Evolutionary conservation across 805 yeast species (phyloP), one percentile per base, ranked within the genome.

Genomic region (Kazachstania africana): DNA sequence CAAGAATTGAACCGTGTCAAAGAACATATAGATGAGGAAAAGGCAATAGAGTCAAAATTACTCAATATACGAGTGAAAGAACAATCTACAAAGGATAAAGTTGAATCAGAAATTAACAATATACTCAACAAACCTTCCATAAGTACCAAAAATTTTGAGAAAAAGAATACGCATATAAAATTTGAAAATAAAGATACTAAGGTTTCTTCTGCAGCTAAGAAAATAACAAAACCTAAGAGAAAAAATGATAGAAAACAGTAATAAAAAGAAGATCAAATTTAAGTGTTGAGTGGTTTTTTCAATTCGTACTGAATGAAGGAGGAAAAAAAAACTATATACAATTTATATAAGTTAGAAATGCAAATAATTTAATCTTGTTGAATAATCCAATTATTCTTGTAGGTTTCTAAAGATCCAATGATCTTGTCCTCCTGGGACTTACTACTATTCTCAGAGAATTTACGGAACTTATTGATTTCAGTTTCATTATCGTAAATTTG

Each of bases 1-100:
- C 58, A 58, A 19, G 93, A 80, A 45, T 58, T 82, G 32, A 63
- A 60, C 6, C 62, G 85, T 38, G 76, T 81, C 25, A 79, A 78
- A 49, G 47, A 63, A n/a, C 78, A 77, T 41, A 77, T 79, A 74
- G 65, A 65, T 24, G 65, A 74, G 45, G 64, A 70, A 23, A 71
- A 42, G 27, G 37, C 36, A 21, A 28, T 33, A 28, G 55, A 36
- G 13, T 12, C 10, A 13, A 28, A 29, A 21, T 8, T 10, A 19
- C 22, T 8, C 9, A 19, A 24, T 26, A 13, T 9, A 12, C 5
- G 27, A 29, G 18, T 9, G 13, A 32, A 43, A 35, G 34, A 53
- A 26, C 36, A 52, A 36, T 8, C 36, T 31, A 18, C 29, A 34
- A n/a, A 44, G 55, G 13, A 60, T 38, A 28, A 42, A 48, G 24